A percentile compares a stretch with the other conserved stretches of the same genome.
These are phyloP conservation scores for Cladophialophora psammophila DNA, from an alignment of 2,329 filamentous ascomycete species.

Conservation along the genomic window DNA sequence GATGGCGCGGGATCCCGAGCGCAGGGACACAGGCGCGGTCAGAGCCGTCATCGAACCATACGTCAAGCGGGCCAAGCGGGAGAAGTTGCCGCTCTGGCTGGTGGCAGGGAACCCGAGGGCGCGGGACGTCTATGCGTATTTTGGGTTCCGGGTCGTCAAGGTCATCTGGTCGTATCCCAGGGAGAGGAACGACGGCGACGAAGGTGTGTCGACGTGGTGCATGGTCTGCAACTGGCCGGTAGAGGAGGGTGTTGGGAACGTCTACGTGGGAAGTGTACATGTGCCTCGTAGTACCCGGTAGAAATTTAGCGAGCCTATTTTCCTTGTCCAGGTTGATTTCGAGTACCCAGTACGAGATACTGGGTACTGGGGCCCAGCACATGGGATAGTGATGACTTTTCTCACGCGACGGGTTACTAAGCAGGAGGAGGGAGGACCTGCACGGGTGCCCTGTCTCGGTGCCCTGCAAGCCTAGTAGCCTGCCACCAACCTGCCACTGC, in stretches of 20 bases:
- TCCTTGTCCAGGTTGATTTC: too few relatives aligned
- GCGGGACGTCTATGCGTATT: slow-evolving; percentile 38
- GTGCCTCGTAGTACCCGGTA: not conserved
- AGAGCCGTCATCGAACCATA: slow-evolving; percentile 38
- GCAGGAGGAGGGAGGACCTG: not conserved
- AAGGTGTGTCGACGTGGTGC: slow-evolving; percentile 25
- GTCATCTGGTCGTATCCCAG: slow-evolving; percentile 20
- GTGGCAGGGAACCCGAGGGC: slow-evolving; percentile 33
- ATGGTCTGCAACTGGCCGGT: slow-evolving; percentile 36
- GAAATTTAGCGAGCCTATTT: too few relatives aligned
- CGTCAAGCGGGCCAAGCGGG: slow-evolving; percentile 27
- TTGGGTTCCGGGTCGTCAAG: slow-evolving; percentile 36
- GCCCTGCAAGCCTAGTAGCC: too few relatives aligned
- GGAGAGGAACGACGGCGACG: slow-evolving; percentile 2
- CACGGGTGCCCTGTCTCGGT: not conserved
- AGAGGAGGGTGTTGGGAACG: slow-evolving; percentile 6
- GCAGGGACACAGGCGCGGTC: slow-evolving; percentile 34
- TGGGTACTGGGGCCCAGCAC: too few relatives aligned
- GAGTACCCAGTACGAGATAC: too few relatives aligned
- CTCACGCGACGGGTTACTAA: not conserved
- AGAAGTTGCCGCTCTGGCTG: slow-evolving; percentile 36
- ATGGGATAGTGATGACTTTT: not conserved
- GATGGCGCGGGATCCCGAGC: slow-evolving; percentile 35
- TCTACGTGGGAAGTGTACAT: not conserved
- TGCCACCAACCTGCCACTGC: too few relatives aligned